Evolutionary conservation across 306 rosid genomes (phyloP).

Genomic region (cucumber (Cucumis sativus)): Cucumber_9930_V3 NC_026655.2:22357001-22357500

Average conservation of each 20-base stretch:
- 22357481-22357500: not conserved
- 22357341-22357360: slow-evolving; percentile 43
- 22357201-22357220: not conserved
- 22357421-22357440: slow-evolving; percentile 37
- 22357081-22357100: not conserved
- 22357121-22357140: not conserved
- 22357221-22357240: not conserved
- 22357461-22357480: not conserved
- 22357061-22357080: not conserved
- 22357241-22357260: too few species aligned
- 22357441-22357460: slow-evolving; percentile 18
- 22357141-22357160: not conserved
- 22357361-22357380: slow-evolving; percentile 39
- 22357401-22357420: slow-evolving; percentile 31
- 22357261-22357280: not conserved
- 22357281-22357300: not conserved
- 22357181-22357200: not conserved
- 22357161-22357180: not conserved
- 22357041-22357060: not conserved
- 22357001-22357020: not conserved
- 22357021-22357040: not conserved
- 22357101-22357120: not conserved
- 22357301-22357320: slow-evolving; percentile 53
- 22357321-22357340: slow-evolving; percentile 53
- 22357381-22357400: slow-evolving; percentile 55